Base-by-base conservation (phyloP, 208 protist species). In the Leishmania mexicana region DNA sequence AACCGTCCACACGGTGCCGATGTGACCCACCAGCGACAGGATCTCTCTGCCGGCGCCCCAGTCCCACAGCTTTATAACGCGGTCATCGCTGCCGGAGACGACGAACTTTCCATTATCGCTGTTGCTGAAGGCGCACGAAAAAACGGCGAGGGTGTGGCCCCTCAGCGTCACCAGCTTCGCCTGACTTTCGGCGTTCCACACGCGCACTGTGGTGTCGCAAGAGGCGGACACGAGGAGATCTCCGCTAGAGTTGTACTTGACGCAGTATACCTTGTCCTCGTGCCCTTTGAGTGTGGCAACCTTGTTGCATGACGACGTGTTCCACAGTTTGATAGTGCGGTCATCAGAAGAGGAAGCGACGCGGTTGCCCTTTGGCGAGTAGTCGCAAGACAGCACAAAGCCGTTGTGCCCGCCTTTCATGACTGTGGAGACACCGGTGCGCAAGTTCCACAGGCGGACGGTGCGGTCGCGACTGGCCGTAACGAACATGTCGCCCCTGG, bases 251-350 rank as follows among this genome's bases (percentile, higher is more conserved):
- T 88, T 89, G 87, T 97, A 99, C 75, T 88, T 82, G 40, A 98
- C 93, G 83, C 88, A 94, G 86, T 98, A 97, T 58, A 99, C 97
- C 45, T 90, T 97, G 85, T 98, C 96, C 70, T 97, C 98, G 83
- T 99, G 98, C 11, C 96, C 98, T 83, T 99, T 99, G 49, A 99
- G 86, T 24, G 91, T 96, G 45, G 78, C 77, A 19, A 94, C 72
- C 87, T 97, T 97, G 78, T 75, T 82, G 83, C 85, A 92, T 47
- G 89, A 94, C 15, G 78, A 51, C 54, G 88, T 90, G 85, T 94
- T 93, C 93, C 95, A 97, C 49, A 97, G 80, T 81, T 95, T 96
- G 78, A 95, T 93, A 24, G 89, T 93, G 64, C 83, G 83, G 76
- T 97, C 93, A 47, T 95, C 93, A 2, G 91, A 90, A 35, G 92